Conservation (phyloP, 331 rosid species). For the Erythrophleum ivorense region DNA sequence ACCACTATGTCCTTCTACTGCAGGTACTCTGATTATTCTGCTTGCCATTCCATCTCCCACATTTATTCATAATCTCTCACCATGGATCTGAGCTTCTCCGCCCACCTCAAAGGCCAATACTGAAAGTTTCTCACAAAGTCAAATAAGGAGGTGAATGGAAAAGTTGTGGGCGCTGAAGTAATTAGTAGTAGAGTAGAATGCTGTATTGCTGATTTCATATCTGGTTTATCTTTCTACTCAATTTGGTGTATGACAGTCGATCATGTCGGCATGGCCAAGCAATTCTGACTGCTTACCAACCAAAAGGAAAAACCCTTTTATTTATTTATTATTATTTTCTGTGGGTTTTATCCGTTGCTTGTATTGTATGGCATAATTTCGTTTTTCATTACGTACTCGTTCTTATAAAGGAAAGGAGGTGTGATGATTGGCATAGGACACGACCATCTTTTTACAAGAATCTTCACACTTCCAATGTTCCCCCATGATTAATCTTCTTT, state of each 20-base stretch:
- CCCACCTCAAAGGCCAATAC: conserved; percentile 23
- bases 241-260: conserved; percentile 55
- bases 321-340: conserved; percentile 22
- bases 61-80: background rate
- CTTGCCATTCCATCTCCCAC: background rate
- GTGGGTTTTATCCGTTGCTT: conserved; percentile 42
- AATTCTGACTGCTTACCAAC: conserved; percentile 76
- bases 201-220: conserved; percentile 42
- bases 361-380: conserved; percentile 60
- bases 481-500: conserved; percentile 59
- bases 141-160: conserved; percentile 31
- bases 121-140: conserved; percentile 29
- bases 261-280: conserved; percentile 73
- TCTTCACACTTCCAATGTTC: conserved; percentile 65
- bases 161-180: conserved; percentile 20
- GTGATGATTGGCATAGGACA: conserved; percentile 73
- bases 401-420: conserved; percentile 62
- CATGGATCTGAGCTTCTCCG: conserved; percentile 30
- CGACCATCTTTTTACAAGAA: conserved; percentile 67
- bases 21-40: conserved; percentile 26
- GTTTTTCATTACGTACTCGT: conserved; percentile 61
- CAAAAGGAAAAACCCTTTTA: conserved; percentile 41
- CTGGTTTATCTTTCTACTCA: conserved; percentile 47
- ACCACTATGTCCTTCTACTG: conserved; percentile 23
- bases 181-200: conserved; percentile 38